Conservation (phyloP, 1,139 yeast species). For the Scheffersomyces quercinus region DNA sequence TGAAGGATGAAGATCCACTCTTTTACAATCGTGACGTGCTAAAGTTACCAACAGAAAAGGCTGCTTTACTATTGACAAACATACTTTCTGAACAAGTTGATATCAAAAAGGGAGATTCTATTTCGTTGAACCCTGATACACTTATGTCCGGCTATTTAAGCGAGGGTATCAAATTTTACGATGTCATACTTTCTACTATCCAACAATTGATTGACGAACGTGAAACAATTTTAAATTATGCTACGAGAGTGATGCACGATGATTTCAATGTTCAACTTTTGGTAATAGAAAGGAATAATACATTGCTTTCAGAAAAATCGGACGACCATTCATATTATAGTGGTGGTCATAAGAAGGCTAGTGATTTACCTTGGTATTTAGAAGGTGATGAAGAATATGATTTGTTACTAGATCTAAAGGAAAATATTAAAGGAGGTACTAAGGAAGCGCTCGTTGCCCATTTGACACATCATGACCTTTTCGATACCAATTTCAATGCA, state of each 20-base stretch:
- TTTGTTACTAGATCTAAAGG: conserved; percentile 70
- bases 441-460: conserved; percentile 78
- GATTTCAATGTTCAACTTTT: conserved; percentile 65
- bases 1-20: conserved; percentile 56
- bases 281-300: conserved; percentile 61
- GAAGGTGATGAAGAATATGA: conserved; percentile 77
- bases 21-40: conserved; percentile 42
- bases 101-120: conserved; percentile 41
- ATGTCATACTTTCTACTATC: conserved; percentile 45
- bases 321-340: conserved; percentile 39
- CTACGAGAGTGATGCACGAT: conserved; percentile 76
- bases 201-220: conserved; percentile 68
- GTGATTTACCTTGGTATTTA: conserved; percentile 74
- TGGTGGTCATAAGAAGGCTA: conserved; percentile 35
- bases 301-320: conserved; percentile 39
- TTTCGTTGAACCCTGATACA: conserved; percentile 51
- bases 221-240: conserved; percentile 67
- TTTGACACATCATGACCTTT: conserved; percentile 73
- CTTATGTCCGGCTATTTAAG: conserved; percentile 46
- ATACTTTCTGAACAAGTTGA: conserved; percentile 47
- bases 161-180: conserved; percentile 46
- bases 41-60: conserved; percentile 49
- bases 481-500: conserved; percentile 68
- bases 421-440: conserved; percentile 83
- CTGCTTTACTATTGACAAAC: conserved; percentile 48